A percentile compares a stretch with the other conserved stretches of the same genome.
These are phyloP conservation scores for Yamadazyma kanchanaburiensis DNA, from an alignment of 1,139 yeast genomes.

Conservation along the genomic window DNA sequence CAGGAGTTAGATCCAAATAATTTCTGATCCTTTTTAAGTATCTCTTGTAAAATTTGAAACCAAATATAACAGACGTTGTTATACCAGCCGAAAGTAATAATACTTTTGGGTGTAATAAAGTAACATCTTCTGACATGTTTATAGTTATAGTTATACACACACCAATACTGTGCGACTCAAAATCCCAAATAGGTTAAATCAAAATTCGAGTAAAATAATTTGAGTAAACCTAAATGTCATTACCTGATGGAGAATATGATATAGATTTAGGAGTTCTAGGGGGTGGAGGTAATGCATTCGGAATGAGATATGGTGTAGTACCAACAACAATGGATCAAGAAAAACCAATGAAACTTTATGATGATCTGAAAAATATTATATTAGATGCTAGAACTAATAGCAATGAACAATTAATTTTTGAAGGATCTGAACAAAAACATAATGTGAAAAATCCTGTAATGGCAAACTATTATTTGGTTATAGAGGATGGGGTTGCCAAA, in stretches of 20 bases:
- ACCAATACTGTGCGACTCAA: no score
- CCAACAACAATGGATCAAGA: conserved; percentile 42
- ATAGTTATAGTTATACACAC: no score
- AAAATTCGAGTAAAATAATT: conserved; percentile 1
- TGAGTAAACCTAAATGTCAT: conserved; percentile 8
- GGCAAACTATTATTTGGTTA: conserved; percentile 33
- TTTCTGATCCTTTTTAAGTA: conserved; percentile 32
- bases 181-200: no score
- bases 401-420: conserved; percentile 31
- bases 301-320: conserved; percentile 41
- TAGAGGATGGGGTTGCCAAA: conserved; percentile 15
- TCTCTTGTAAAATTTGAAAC: conserved; percentile 30
- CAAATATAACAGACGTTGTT: conserved; percentile 28
- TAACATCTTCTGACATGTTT: conserved; percentile 19
- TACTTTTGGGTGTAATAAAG: conserved; percentile 40
- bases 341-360: conserved; percentile 33
- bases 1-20: conserved; percentile 38
- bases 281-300: conserved; percentile 19
- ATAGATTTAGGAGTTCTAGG: conserved; percentile 33
- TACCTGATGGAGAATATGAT: conserved; percentile 47
- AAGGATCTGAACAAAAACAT: conserved; percentile 35
- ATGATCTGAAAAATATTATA: conserved; percentile 31
- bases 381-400: conserved; percentile 26
- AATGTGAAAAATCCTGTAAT: conserved; percentile 14
- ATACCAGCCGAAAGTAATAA: conserved; percentile 37